Evolutionary conservation across 345 rosid species (phyloP).

Genomic region (Lumnitzera littorea): DNA sequence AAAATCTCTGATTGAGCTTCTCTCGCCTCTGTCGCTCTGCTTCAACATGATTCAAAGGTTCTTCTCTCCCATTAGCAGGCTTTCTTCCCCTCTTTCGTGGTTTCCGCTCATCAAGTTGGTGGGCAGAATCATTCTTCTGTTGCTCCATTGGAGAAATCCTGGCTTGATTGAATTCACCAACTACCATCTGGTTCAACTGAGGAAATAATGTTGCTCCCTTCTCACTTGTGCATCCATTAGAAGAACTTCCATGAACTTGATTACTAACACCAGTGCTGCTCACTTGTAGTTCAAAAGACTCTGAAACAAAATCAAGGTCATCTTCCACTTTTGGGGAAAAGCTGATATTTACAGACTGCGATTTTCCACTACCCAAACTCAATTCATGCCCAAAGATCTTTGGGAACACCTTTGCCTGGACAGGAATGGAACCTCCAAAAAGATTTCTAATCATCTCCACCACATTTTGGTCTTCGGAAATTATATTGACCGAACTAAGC

Average conservation of each 20-base stretch:
- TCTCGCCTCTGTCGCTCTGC: conserved; percentile 96
- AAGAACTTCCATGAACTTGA: conserved; percentile 52
- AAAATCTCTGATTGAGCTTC: conserved; percentile 94
- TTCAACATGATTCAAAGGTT: conserved; percentile 91
- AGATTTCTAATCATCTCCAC: conserved; percentile 51
- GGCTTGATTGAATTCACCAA: conserved; percentile 33
- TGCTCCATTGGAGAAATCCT: conserved; percentile 39
- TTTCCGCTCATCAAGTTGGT: conserved; percentile 60
- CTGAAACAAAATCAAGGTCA: conserved; percentile 56
- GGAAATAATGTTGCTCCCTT: conserved; percentile 46
- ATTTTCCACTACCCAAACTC: conserved; percentile 63
- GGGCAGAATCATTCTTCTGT: conserved; percentile 52
- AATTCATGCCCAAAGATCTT: conserved; percentile 85
- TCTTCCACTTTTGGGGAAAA: conserved; percentile 88
- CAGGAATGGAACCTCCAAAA: conserved; percentile 50
- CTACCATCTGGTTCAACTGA: conserved; percentile 28
- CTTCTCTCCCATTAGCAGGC: conserved; percentile 97
- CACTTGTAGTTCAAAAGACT: conserved; percentile 42
- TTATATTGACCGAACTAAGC: conserved; percentile 63
- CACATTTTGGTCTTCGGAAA: conserved; percentile 52
- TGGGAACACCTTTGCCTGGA: conserved; percentile 52
- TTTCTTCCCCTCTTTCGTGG: conserved; percentile 97
- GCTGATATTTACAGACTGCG: conserved; percentile 60
- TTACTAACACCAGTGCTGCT: conserved; percentile 21
- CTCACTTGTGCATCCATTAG: conserved; percentile 37